A percentile compares a stretch with the other conserved stretches of the same genome.
Conservation (phyloP, 2,329 filamentous ascomycete genomes). For the Botrytis byssoidea region DNA sequence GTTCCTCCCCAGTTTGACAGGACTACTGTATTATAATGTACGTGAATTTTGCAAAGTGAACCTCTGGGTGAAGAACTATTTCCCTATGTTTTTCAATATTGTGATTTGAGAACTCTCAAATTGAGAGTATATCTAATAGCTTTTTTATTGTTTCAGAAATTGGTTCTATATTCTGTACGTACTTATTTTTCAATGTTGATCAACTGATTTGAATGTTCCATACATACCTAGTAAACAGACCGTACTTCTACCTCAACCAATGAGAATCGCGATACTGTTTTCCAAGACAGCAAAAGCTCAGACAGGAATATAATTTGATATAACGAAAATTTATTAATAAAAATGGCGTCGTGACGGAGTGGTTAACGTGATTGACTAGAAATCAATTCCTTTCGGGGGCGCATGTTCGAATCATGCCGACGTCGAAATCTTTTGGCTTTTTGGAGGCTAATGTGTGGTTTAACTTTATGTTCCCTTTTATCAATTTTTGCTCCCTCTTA, state of each 20-base stretch:
- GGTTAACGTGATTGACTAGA: conserved; percentile 20
- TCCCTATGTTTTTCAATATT: neutral
- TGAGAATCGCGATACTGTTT: neutral
- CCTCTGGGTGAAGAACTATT: neutral
- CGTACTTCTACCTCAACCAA: neutral
- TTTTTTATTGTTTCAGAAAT: neutral
- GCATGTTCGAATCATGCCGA: conserved; percentile 20
- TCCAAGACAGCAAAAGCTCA: neutral
- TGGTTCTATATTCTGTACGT: neutral
- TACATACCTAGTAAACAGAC: neutral
- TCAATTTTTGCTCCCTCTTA: no score
- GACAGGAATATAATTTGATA: rapidly evolving
- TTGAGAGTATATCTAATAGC: neutral
- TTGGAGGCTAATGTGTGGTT: neutral
- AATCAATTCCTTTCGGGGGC: conserved; percentile 20
- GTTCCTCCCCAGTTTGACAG: neutral
- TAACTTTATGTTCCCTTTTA: no score
- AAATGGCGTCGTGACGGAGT: conserved; percentile 16
- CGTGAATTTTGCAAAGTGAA: neutral
- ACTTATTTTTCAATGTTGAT: neutral
- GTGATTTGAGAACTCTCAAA: no score
- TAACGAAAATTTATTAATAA: rapidly evolving
- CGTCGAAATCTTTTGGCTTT: neutral
- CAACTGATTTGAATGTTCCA: neutral
- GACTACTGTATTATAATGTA: neutral